phyloP scores from a whole-genome alignment of 768 basidiomycete genomes.

The Infundibulicybe gibba region DNA sequence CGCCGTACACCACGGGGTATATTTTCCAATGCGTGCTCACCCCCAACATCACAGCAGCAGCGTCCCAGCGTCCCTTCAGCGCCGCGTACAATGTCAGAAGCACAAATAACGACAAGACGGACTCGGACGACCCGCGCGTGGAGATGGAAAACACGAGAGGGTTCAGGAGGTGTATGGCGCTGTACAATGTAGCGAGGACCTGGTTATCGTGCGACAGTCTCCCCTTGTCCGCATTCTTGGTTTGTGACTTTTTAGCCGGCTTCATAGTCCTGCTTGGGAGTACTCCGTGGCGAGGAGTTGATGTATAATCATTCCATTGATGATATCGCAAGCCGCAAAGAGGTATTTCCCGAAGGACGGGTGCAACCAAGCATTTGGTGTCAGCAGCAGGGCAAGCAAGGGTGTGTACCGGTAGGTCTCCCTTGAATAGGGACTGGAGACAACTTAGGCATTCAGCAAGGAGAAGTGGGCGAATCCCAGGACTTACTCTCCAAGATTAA shows the following conservation, averaged over 20 bases:
- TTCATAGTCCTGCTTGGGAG: constrained; percentile 24
- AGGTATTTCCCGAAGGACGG: constrained; percentile 89
- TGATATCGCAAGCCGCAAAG: constrained; percentile 80
- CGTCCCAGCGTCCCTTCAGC: constrained; percentile 54
- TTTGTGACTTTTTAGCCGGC: constrained; percentile 5
- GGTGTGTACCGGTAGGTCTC: constrained; percentile 98
- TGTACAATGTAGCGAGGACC: constrained; percentile 50
- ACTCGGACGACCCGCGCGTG: constrained; percentile 94
- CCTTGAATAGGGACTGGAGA: constrained; percentile 78
- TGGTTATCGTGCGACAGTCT: constrained; percentile 5
- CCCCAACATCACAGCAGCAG: constrained; percentile 72
- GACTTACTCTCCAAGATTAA: constrained; percentile 74
- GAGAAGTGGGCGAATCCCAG: constrained; percentile 5
- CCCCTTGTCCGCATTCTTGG: constrained; percentile 4
- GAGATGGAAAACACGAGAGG: constrained; percentile 96
- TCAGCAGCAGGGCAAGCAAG: constrained; percentile 75
- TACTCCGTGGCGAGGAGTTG: constrained; percentile 48
- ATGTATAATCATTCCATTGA: constrained; percentile 75
- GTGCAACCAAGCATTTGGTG: constrained; percentile 79
- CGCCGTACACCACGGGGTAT: constrained; percentile 89
- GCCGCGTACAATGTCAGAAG: constrained; percentile 64
- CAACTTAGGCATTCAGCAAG: constrained; percentile 4
- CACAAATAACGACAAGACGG: constrained; percentile 78
- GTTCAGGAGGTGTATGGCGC: constrained; percentile 80
- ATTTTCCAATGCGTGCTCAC: constrained; percentile 95